Evolutionary conservation across 2,329 filamentous ascomycete genomes (phyloP).

Genomic region (Fusarium buxicola): DNA sequence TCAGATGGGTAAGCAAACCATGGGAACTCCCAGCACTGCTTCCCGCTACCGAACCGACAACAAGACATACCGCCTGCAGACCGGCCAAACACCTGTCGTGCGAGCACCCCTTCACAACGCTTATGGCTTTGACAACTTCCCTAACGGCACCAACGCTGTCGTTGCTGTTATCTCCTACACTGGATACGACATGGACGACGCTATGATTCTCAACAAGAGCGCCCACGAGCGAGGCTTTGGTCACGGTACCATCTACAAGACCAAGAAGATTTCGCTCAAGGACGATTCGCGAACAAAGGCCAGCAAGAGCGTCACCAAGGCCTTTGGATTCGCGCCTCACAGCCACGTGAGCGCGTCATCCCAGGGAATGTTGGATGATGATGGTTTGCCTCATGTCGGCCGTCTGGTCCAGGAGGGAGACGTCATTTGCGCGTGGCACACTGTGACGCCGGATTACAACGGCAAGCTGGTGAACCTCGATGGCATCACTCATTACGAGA

Average conservation of each 20-base stretch:
- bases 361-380: constrained; percentile 81
- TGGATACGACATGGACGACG: constrained; percentile 99
- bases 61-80: constrained; percentile 95
- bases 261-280: constrained; percentile 88
- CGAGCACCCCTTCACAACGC: constrained; percentile 93
- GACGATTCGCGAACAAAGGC: constrained; percentile 78
- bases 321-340: constrained; percentile 91
- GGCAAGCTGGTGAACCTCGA: constrained; percentile 87
- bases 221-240: constrained; percentile 96
- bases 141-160: constrained; percentile 93
- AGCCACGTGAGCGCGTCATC: constrained; percentile 77
- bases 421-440: constrained; percentile 89
- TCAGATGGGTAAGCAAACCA: constrained; percentile 99
- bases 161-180: constrained; percentile 99
- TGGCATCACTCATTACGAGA: constrained; percentile 85
- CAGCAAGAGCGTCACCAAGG: constrained; percentile 77
- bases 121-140: constrained; percentile 98
- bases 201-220: constrained; percentile 99
- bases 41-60: constrained; percentile 92
- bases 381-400: constrained; percentile 87
- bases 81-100: constrained; percentile 94
- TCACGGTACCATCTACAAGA: constrained; percentile 97
- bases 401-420: constrained; percentile 83
- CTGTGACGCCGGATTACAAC: constrained; percentile 81
- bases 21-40: constrained; percentile 94